phyloP scores from a whole-genome alignment of 768 basidiomycete species.

The Sutorius australiensis region DNA sequence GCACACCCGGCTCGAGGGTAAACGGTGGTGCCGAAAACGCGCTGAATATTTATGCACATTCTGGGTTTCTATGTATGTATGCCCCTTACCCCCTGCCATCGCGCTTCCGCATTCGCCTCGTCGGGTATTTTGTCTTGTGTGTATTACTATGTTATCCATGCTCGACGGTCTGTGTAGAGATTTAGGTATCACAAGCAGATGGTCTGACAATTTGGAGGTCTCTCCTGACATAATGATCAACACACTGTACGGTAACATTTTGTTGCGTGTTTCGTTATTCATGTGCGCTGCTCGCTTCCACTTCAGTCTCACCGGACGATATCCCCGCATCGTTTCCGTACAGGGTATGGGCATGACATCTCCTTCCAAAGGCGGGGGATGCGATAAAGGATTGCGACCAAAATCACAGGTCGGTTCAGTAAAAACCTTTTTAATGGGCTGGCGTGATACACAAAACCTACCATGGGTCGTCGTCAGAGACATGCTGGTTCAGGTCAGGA shows the following conservation, averaged over 20 bases:
- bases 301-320: constrained; percentile 15
- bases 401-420: too few relatives aligned
- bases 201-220: constrained; percentile 3
- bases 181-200: background rate
- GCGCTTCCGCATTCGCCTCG: constrained; percentile 8
- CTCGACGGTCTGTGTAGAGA: constrained; percentile 4
- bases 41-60: constrained; percentile 20
- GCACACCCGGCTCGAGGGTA: constrained; percentile 31
- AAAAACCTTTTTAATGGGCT: too few relatives aligned
- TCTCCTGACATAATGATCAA: constrained; percentile 10
- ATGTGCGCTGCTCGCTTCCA: background rate
- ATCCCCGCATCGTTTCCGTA: too few relatives aligned
- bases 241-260: too few relatives aligned
- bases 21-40: constrained; percentile 6
- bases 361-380: too few relatives aligned
- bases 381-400: too few relatives aligned
- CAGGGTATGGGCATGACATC: too few relatives aligned
- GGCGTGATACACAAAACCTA: too few relatives aligned
- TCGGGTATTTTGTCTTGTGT: constrained; percentile 22
- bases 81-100: constrained; percentile 19
- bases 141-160: constrained; percentile 18
- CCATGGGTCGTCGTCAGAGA: too few relatives aligned
- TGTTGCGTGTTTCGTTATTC: too few relatives aligned
- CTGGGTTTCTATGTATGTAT: constrained; percentile 24
- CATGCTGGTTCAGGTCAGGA: too few relatives aligned